Percentiles rank a stretch among this genome's conserved stretches.
Conservation (phyloP, 257 asterid species). For the Solanum clarkiae region DNA sequence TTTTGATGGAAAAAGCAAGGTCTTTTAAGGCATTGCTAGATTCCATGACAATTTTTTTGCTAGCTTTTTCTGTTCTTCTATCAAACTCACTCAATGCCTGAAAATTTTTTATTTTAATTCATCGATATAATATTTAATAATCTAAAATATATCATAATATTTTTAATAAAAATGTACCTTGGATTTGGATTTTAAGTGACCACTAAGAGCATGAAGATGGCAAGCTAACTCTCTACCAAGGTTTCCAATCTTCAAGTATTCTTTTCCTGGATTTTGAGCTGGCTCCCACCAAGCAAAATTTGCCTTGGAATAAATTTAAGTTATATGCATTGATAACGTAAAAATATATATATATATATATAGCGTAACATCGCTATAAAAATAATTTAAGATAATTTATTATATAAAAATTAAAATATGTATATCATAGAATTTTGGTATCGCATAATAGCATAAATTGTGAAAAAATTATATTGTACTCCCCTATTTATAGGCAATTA, state of each 20-base stretch:
- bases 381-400: not conserved
- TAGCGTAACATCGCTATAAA: not conserved
- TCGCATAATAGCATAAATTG: not conserved
- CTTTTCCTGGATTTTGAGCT: conserved; percentile 55
- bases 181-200: conserved; percentile 11
- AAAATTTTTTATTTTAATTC: not conserved
- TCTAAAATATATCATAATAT: not conserved
- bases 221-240: conserved; percentile 54
- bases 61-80: conserved; percentile 18
- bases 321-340: not conserved
- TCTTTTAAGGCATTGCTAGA: conserved; percentile 32
- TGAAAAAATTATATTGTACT: too few relatives aligned
- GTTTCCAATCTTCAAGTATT: conserved; percentile 47
- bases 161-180: not conserved
- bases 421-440: too few relatives aligned
- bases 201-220: conserved; percentile 38
- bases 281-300: conserved; percentile 88
- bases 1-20: conserved; percentile 24
- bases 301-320: conserved; percentile 32
- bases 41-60: conserved; percentile 34
- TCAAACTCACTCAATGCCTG: conserved; percentile 11
- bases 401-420: not conserved
- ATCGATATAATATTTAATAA: not conserved
- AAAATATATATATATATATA: not conserved
- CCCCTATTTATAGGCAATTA: not conserved